Conservation (phyloP, 768 basidiomycete species). For the Tylopilus rubrobrunneus region DNA sequence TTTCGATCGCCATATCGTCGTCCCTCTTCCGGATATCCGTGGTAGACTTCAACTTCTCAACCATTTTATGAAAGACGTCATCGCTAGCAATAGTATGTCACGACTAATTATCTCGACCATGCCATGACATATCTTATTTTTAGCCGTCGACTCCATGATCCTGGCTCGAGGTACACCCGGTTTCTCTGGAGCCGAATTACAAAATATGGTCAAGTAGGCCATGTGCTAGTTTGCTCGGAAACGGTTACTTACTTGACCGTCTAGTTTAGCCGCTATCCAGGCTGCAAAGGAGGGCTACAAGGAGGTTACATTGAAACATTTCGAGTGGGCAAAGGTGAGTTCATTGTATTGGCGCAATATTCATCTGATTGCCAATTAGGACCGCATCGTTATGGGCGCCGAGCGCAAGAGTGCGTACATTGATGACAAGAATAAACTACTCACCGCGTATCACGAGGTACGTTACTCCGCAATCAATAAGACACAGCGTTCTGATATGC, state of each 20-base stretch:
- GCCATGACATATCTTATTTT: background rate
- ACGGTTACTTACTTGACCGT: background rate
- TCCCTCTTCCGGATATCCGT: slow-evolving; percentile 92
- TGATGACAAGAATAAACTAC: slow-evolving; percentile 77
- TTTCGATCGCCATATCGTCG: slow-evolving; percentile 90
- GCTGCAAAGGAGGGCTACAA: slow-evolving; percentile 80
- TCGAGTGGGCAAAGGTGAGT: slow-evolving; percentile 95
- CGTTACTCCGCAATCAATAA: slow-evolving; percentile 10
- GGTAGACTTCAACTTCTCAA: slow-evolving; percentile 90
- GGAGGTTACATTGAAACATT: slow-evolving; percentile 73
- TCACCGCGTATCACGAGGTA: slow-evolving; percentile 97
- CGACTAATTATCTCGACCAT: background rate
- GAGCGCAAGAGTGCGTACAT: slow-evolving; percentile 90
- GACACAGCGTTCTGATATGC: slow-evolving; percentile 9
- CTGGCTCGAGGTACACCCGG: slow-evolving; percentile 93
- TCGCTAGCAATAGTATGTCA: slow-evolving; percentile 50
- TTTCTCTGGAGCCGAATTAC: slow-evolving; percentile 94
- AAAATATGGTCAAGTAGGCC: slow-evolving; percentile 92
- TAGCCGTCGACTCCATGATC: slow-evolving; percentile 80
- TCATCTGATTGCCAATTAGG: slow-evolving; percentile 38
- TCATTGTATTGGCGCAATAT: background rate
- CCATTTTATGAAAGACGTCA: slow-evolving; percentile 86
- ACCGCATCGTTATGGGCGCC: slow-evolving; percentile 95
- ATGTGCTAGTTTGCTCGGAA: background rate
- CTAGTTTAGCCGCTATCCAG: slow-evolving; percentile 87